Conservation (phyloP, 2,329 filamentous ascomycete genomes). For the Colletotrichum sp. region DNA sequence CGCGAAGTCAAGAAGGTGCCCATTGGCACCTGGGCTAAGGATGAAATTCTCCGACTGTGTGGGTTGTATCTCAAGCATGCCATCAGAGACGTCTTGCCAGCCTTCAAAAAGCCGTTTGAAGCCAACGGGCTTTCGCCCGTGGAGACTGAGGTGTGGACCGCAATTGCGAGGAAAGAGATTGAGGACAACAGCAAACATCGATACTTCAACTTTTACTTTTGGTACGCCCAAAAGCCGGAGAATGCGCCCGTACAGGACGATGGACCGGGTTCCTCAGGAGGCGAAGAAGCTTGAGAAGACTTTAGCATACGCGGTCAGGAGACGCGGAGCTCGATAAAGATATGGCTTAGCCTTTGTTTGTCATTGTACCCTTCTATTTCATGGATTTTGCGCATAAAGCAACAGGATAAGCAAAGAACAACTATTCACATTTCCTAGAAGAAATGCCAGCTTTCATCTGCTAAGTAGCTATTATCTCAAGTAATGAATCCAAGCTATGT, state of each 20-base stretch:
- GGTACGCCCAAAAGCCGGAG: constrained; percentile 47
- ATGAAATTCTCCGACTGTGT: constrained; percentile 42
- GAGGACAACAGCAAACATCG: constrained; percentile 41
- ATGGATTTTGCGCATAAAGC: no score
- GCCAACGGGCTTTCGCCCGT: constrained; percentile 38
- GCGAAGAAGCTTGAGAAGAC: not conserved
- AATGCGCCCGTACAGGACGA: not conserved
- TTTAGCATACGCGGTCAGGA: not conserved
- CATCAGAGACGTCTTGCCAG: constrained; percentile 44
- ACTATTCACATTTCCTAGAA: no score
- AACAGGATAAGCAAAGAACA: no score
- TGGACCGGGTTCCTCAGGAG: not conserved
- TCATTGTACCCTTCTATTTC: no score
- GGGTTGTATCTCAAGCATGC: constrained; percentile 50
- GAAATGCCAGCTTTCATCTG: no score
- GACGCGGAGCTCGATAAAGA: not conserved
- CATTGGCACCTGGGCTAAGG: constrained; percentile 49
- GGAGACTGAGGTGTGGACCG: constrained; percentile 38
- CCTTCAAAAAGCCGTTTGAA: constrained; percentile 44
- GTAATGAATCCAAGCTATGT: no score
- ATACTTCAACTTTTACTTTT: constrained; percentile 47
- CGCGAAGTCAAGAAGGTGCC: constrained; percentile 48
- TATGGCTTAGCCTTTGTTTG: not conserved
- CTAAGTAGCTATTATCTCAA: no score
- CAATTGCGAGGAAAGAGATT: constrained; percentile 35